Percentiles rank a stretch among this genome's conserved stretches.
These are phyloP conservation scores for Pythium graminicola DNA, from an alignment of 352 stramenopile genomes.

Conservation along the genomic window DNA sequence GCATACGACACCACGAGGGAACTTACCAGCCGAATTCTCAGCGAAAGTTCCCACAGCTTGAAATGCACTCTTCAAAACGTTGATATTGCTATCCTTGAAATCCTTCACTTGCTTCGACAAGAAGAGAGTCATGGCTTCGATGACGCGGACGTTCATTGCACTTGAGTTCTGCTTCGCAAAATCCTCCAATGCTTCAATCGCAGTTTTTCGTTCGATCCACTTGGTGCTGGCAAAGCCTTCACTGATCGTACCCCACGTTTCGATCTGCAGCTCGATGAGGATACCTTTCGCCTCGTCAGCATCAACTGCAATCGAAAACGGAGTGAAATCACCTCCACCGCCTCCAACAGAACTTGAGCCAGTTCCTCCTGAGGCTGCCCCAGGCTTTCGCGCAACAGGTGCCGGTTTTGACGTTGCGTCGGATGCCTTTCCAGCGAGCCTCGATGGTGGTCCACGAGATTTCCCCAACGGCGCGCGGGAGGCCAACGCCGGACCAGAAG, in stretches of 20 bases:
- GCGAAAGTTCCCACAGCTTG: constrained; percentile 73
- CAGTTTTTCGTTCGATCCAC: constrained; percentile 77
- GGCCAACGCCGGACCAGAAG: background rate
- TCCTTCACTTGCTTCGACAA: constrained; percentile 72
- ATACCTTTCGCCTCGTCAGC: constrained; percentile 62
- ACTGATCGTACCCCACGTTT: constrained; percentile 43
- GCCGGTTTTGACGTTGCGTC: constrained; percentile 16
- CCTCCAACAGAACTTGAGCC: background rate
- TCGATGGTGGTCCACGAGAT: constrained; percentile 28
- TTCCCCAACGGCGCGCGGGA: constrained; percentile 22
- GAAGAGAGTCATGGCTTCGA: constrained; percentile 74
- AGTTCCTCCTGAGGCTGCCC: background rate
- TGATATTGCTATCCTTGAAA: constrained; percentile 88
- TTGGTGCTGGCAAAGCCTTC: constrained; percentile 65
- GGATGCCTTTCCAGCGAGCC: constrained; percentile 37
- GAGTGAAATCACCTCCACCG: constrained; percentile 47
- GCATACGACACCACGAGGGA: constrained; percentile 68
- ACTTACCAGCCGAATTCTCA: constrained; percentile 46
- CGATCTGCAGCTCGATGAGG: constrained; percentile 50
- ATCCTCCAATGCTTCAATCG: constrained; percentile 63
- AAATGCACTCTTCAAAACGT: constrained; percentile 81
- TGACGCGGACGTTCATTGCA: constrained; percentile 49
- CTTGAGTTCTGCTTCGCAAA: constrained; percentile 44
- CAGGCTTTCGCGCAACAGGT: constrained; percentile 20
- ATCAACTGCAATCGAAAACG: constrained; percentile 53